Base-by-base conservation (phyloP, 768 basidiomycete species). In the Kwoniella dejecticola region DNA sequence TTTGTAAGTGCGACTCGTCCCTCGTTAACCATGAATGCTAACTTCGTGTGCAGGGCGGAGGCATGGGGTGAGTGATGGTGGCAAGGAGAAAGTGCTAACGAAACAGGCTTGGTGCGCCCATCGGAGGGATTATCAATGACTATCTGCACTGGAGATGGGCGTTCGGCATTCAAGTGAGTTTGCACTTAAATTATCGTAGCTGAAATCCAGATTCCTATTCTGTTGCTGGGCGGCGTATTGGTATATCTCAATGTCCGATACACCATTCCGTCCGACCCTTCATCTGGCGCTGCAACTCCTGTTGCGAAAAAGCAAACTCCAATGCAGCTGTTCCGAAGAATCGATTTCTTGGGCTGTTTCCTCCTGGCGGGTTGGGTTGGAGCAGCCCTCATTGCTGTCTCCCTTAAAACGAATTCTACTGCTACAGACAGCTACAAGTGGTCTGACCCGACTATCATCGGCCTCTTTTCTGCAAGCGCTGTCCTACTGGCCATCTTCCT, bases 351-450 rank as follows among this genome's bases (percentile, higher is more conserved):
- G 19, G 77, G 77, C 4, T 71, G 69, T 21, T 55, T 69, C n/a
- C 67, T 71, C 21, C 66, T 78, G 10, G 71, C 74, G 30, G 81
- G 62, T 17, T 50, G 61, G 17, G 61, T 73, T 57, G 64, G 63
- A 3, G 66, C 74, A 2, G 68, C 80, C 11, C 69, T 81, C 24
- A 60, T 80, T 29, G 65, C 70, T 3, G 60, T 80, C 29, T 77
- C 76, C 1, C 69, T 74, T 64, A 79, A 79, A 55, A 76, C 57
- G 45, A 64, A 67, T 46, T 82, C 42, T 81, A 44, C 52, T 85
- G 89, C 57, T 87, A 87, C 53, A 84, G 84, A 57, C 64, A 82
- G 90, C 57, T 83, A 94, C 36, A 82, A 90, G n/a, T 90, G 84
- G 77, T 58, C 84, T 4, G 81, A 89, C 77, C 88, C 89, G 3